These are phyloP conservation scores for Candida koratica DNA, from an alignment of 805 yeast species.

Conservation along the genomic window DNA sequence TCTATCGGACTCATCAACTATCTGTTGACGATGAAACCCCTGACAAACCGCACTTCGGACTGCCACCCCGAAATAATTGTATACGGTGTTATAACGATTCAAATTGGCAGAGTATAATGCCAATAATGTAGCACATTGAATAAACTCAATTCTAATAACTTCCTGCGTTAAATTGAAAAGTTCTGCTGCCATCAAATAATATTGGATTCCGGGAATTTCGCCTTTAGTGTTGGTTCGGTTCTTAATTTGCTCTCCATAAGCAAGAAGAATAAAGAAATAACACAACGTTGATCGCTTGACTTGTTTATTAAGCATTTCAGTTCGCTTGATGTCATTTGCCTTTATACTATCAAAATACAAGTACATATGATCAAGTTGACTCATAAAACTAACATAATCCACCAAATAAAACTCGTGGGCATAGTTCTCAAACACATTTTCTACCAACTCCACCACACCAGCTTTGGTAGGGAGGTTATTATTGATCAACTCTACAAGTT, in stretches of 20 bases:
- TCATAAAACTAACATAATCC: conserved; percentile 20
- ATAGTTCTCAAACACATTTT: conserved; percentile 26
- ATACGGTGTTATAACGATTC: conserved; percentile 34
- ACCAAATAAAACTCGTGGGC: conserved; percentile 35
- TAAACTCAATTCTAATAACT: conserved; percentile 26
- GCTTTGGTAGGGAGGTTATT: conserved; percentile 24
- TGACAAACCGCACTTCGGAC: conserved; percentile 35
- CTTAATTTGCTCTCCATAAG: conserved; percentile 36
- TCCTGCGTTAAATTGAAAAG: conserved; percentile 32
- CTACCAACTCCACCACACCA: conserved; percentile 21
- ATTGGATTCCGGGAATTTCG: conserved; percentile 33
- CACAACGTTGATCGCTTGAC: conserved; percentile 20
- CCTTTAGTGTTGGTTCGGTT: conserved; percentile 6
- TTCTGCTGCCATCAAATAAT: conserved; percentile 29
- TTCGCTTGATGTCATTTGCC: conserved; percentile 4
- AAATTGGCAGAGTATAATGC: conserved; percentile 38
- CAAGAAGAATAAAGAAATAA: conserved; percentile 31
- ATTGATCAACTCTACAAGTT: conserved; percentile 13
- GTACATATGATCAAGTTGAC: conserved; percentile 15
- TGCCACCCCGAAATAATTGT: conserved; percentile 39
- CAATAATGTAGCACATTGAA: conserved; percentile 31
- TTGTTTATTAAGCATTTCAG: conserved; percentile 6
- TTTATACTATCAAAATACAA: conserved; percentile 9
- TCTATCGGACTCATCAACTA: conserved; percentile 7
- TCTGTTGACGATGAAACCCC: conserved; percentile 34